A percentile compares a stretch with the other conserved stretches of the same genome.
phyloP scores from a whole-genome alignment of 805 yeast species.

The Saccharomycopsis sp. region DNA sequence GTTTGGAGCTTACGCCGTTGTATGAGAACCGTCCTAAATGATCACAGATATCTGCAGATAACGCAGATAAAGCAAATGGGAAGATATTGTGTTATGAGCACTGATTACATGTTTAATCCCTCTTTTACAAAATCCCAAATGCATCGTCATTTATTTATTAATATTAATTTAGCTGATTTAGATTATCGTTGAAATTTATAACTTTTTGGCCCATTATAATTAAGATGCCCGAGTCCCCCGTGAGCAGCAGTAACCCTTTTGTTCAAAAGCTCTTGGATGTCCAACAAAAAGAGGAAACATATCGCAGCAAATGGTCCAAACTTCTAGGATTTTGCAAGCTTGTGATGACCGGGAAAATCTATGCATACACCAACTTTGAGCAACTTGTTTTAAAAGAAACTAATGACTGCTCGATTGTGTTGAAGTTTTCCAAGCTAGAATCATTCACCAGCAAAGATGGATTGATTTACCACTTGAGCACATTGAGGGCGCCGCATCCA shows the following conservation, averaged over 20 bases:
- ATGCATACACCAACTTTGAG: conserved; percentile 30
- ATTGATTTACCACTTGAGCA: no score
- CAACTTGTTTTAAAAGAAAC: conserved; percentile 37
- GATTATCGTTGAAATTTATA: no score
- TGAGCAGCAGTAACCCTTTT: no score
- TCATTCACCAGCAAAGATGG: conserved; percentile 33
- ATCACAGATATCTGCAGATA: no score
- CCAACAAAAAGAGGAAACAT: conserved; percentile 18
- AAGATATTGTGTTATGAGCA: no score
- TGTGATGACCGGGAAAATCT: not conserved
- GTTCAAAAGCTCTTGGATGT: conserved; percentile 3
- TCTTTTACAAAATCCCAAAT: no score
- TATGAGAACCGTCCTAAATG: conserved; percentile 37
- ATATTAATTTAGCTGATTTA: no score
- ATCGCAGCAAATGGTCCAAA: conserved; percentile 7
- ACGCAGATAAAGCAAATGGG: no score
- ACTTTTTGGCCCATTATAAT: no score
- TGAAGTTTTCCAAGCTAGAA: conserved; percentile 38
- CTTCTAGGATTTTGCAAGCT: conserved; percentile 1
- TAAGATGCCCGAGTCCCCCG: no score
- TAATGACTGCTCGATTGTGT: conserved; percentile 45
- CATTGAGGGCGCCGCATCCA: conserved; percentile 45
- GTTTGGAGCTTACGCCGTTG: conserved; percentile 57
- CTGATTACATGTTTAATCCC: no score
- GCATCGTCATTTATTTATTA: no score